phyloP scores from a whole-genome alignment of 1,284 basidiomycete species.

The Rhodotorula sp. region DNA sequence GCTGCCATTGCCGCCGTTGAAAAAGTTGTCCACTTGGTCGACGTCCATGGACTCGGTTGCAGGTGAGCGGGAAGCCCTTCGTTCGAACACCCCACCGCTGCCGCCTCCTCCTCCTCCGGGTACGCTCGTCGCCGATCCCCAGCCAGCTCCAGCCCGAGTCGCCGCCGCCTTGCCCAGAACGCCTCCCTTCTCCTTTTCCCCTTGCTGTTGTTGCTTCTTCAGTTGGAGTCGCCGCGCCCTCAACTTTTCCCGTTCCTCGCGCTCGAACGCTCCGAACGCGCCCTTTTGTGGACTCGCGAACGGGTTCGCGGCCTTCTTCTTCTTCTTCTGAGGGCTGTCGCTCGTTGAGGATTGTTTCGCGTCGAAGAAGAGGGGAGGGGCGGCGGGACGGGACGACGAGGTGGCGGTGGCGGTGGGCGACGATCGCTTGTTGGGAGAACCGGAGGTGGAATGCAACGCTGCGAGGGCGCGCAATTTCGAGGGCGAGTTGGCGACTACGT shows the following conservation, averaged over 20 bases:
- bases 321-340: constrained; percentile 3
- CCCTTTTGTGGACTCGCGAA: constrained; percentile 23
- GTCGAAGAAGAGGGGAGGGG: not conserved
- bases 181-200: not conserved
- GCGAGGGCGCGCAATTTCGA: constrained; percentile 37
- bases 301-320: constrained; percentile 19
- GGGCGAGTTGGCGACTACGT: constrained; percentile 39
- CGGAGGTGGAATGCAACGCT: constrained; percentile 26
- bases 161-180: not conserved
- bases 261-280: constrained; percentile 13
- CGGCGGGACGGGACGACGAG: not conserved
- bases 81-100: not conserved
- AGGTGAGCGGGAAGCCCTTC: not conserved
- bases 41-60: constrained; percentile 10
- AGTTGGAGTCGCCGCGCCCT: not conserved
- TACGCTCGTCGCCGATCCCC: not conserved
- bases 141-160: constrained; percentile 9
- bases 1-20: not conserved
- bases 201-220: not conserved
- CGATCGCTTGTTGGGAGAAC: constrained; percentile 23
- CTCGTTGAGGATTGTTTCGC: not conserved
- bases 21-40: constrained; percentile 26
- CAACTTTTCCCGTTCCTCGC: constrained; percentile 2
- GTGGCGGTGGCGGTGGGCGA: not conserved
- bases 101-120: not conserved